Evolutionary conservation across 2,329 filamentous ascomycete species (phyloP).

Genomic region (Thielaviopsis musarum): DNA sequence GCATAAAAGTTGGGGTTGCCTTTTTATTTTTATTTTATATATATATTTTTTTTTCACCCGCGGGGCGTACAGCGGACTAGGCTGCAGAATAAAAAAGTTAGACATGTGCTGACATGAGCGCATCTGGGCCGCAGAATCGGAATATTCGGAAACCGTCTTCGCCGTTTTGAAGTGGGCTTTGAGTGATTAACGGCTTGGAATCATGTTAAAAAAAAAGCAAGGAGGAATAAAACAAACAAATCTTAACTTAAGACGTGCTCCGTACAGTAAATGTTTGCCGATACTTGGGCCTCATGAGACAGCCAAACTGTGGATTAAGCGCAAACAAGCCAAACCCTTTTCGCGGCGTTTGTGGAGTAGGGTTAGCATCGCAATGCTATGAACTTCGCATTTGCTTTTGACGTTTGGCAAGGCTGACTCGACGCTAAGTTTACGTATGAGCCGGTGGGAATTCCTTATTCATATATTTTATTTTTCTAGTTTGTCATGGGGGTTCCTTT

Average conservation of each 20-base stretch:
- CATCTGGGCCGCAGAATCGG: background rate
- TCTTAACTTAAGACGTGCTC: background rate
- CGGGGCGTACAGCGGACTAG: background rate
- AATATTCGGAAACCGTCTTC: background rate
- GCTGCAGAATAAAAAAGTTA: background rate
- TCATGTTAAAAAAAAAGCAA: too few relatives aligned
- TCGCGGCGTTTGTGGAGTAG: background rate
- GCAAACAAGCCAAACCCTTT: background rate
- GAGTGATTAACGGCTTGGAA: too few relatives aligned
- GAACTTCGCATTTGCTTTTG: background rate
- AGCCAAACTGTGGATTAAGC: background rate
- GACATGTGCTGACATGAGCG: background rate
- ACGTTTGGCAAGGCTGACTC: background rate
- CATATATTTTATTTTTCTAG: background rate
- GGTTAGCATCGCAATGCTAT: background rate
- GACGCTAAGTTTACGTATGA: background rate
- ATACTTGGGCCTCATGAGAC: background rate
- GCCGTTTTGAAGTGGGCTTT: too few relatives aligned
- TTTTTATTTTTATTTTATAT: background rate
- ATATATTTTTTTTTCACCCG: background rate
- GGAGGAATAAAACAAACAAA: background rate
- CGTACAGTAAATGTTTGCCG: background rate
- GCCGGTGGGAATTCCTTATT: background rate
- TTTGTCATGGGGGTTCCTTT: background rate
- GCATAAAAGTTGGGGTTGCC: too few relatives aligned